Evolutionary conservation across 1,139 yeast species (phyloP).

Genomic region (Fermentozyma sake): DNA sequence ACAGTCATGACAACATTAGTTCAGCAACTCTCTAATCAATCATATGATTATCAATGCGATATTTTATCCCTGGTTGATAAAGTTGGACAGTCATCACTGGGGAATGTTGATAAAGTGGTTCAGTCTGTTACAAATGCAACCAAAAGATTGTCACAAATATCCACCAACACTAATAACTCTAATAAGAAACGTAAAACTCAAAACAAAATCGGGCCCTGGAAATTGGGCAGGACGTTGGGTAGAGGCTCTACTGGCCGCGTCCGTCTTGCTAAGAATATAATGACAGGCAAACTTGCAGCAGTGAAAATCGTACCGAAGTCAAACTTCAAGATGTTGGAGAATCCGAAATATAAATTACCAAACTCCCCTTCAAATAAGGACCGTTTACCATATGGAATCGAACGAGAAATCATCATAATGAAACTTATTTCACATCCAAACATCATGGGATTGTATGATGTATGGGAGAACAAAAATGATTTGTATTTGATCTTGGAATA

Average conservation of each 20-base stretch:
- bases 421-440: constrained; percentile 89
- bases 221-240: constrained; percentile 88
- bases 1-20: constrained; percentile 22
- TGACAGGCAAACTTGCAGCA: constrained; percentile 88
- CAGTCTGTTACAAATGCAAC: constrained; percentile 60
- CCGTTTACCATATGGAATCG: constrained; percentile 86
- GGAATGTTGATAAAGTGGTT: constrained; percentile 43
- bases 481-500: constrained; percentile 87
- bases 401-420: constrained; percentile 91
- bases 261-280: constrained; percentile 79
- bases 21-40: constrained; percentile 17
- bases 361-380: constrained; percentile 31
- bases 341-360: constrained; percentile 37
- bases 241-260: constrained; percentile 96
- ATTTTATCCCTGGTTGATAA: too few species aligned
- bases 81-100: constrained; percentile 18
- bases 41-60: constrained; percentile 15
- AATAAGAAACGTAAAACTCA: constrained; percentile 54
- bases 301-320: constrained; percentile 94
- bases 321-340: constrained; percentile 51
- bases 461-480: constrained; percentile 96
- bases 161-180: constrained; percentile 48
- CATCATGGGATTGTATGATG: constrained; percentile 93
- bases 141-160: constrained; percentile 59
- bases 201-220: constrained; percentile 94